A percentile compares a stretch with the other conserved stretches of the same genome.
These are phyloP conservation scores for Ophiosphaerella herpotricha DNA, from an alignment of 2,329 filamentous ascomycete species.

Conservation along the genomic window DNA sequence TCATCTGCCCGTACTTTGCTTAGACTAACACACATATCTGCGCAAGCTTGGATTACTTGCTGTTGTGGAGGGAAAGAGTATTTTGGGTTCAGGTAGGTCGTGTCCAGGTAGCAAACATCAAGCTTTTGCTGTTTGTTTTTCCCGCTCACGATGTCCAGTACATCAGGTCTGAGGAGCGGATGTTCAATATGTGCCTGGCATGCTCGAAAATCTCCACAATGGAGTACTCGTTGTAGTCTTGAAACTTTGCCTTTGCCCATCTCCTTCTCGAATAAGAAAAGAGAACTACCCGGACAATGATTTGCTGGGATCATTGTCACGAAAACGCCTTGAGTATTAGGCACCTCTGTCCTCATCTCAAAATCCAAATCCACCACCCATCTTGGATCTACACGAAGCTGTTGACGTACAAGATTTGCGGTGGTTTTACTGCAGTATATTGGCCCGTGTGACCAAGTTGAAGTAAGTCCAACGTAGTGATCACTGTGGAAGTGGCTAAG, in stretches of 20 bases:
- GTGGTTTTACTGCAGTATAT: slow-evolving; percentile 97
- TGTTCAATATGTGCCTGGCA: slow-evolving; percentile 84
- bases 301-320: slow-evolving; percentile 97
- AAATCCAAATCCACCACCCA: slow-evolving; percentile 88
- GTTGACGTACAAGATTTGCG: slow-evolving; percentile 82
- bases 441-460: slow-evolving; percentile 87
- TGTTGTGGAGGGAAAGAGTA: slow-evolving; percentile 92
- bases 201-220: slow-evolving; percentile 95
- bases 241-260: slow-evolving; percentile 64
- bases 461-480: slow-evolving; percentile 89
- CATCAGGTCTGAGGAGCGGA: slow-evolving; percentile 76
- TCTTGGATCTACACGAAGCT: slow-evolving; percentile 82
- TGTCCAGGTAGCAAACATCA: slow-evolving; percentile 95
- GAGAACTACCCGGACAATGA: slow-evolving; percentile 91
- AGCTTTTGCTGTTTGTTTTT: slow-evolving; percentile 81
- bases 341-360: slow-evolving; percentile 77
- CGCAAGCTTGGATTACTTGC: slow-evolving; percentile 84
- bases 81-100: slow-evolving; percentile 92
- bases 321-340: slow-evolving; percentile 77
- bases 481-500: slow-evolving; percentile 98
- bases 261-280: slow-evolving; percentile 88
- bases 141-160: slow-evolving; percentile 70
- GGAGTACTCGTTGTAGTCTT: slow-evolving; percentile 77
- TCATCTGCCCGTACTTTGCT: slow-evolving; percentile 67
- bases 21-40: slow-evolving; percentile 81